Conservation (phyloP, 345 rosid genomes). For the Punica granatum region DNA sequence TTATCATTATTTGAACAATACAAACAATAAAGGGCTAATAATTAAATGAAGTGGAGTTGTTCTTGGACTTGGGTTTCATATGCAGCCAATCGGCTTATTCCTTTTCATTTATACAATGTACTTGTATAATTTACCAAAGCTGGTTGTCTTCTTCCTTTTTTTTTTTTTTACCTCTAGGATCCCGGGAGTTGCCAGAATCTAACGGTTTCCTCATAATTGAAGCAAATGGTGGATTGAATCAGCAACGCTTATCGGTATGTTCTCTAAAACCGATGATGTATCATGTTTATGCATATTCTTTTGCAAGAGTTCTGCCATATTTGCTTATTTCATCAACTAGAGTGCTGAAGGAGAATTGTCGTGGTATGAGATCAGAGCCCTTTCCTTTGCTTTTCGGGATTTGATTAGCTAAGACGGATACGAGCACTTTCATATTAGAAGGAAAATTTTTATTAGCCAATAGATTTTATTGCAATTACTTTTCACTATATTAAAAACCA, state of each 20-base stretch:
- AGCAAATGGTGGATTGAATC: slow-evolving; percentile 97
- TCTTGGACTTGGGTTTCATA: neutral
- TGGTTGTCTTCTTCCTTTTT: neutral
- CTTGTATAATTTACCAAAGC: too few species aligned
- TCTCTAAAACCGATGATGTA: slow-evolving; percentile 1
- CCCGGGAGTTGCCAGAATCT: slow-evolving; percentile 47
- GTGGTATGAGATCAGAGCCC: neutral
- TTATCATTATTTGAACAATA: neutral
- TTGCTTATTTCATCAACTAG: neutral
- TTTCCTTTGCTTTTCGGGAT: neutral
- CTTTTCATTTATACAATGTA: neutral
- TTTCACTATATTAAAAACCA: neutral
- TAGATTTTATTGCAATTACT: neutral
- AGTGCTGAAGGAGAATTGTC: neutral
- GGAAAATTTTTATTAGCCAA: neutral
- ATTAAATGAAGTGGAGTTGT: neutral
- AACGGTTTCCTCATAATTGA: slow-evolving; percentile 92
- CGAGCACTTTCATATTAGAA: neutral
- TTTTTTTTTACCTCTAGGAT: slow-evolving; percentile 21
- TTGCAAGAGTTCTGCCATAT: neutral
- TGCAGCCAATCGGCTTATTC: neutral
- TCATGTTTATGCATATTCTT: neutral
- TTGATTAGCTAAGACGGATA: neutral
- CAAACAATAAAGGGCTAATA: neutral
- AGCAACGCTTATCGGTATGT: slow-evolving; percentile 95